Conservation (phyloP, 73 alveolate genomes). For the Paramecium tetraurelia region DNA sequence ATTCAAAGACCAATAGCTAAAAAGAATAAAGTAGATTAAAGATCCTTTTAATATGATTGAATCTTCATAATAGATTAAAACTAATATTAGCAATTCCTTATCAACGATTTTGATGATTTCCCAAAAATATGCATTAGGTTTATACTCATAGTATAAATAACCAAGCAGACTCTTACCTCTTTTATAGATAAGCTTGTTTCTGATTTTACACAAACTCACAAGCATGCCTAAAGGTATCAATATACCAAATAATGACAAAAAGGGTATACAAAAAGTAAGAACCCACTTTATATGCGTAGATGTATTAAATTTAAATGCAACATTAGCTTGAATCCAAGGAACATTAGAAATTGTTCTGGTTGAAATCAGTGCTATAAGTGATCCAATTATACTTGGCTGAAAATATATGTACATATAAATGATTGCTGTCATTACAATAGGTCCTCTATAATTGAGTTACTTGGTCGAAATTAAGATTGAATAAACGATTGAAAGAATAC, state of each 20-base stretch:
- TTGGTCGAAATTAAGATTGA: background rate
- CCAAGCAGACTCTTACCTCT: background rate
- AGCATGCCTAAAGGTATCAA: background rate
- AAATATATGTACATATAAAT: background rate
- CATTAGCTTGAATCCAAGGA: background rate
- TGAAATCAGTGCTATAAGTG: background rate
- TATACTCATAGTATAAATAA: background rate
- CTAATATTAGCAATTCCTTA: background rate
- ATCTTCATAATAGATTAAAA: background rate
- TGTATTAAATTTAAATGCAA: conserved; percentile 16
- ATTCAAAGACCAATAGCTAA: background rate
- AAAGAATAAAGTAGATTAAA: background rate
- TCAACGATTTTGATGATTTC: background rate
- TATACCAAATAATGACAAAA: background rate
- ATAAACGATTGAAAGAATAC: background rate
- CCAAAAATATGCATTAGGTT: background rate
- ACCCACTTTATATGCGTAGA: background rate
- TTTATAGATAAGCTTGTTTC: background rate
- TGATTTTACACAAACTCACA: background rate
- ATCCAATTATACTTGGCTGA: background rate
- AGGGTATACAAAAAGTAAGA: background rate
- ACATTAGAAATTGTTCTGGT: background rate
- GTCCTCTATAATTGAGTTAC: background rate
- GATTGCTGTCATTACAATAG: background rate
- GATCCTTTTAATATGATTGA: conserved; percentile 5